phyloP scores from a whole-genome alignment of 176 grass and related monocot species.

The Oryza punctata region DNA sequence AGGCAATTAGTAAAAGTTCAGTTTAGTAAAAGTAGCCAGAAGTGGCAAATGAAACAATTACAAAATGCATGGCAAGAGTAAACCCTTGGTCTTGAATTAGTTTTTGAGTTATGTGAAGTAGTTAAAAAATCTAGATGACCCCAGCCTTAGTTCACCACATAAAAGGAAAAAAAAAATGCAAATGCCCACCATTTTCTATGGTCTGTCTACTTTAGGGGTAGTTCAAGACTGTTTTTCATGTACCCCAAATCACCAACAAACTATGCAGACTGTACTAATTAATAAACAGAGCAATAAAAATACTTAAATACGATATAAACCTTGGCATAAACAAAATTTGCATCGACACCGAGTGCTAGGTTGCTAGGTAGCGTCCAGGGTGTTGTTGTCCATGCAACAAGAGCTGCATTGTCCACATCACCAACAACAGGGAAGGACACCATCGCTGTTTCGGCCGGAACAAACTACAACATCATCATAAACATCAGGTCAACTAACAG shows the following conservation, averaged over 20 bases:
- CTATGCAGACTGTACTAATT: not conserved
- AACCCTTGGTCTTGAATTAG: not conserved
- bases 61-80: not conserved
- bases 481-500: not conserved
- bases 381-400: slow-evolving; percentile 95
- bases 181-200: no score
- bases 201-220: no score
- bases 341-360: slow-evolving; percentile 90
- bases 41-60: not conserved
- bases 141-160: not conserved
- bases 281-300: not conserved
- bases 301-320: slow-evolving; percentile 17
- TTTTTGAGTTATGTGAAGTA: not conserved
- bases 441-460: slow-evolving; percentile 72
- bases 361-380: slow-evolving; percentile 98
- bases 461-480: slow-evolving; percentile 63
- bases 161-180: no score
- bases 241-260: not conserved
- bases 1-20: not conserved
- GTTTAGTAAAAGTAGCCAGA: no score
- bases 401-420: slow-evolving; percentile 67
- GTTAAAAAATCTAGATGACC: no score
- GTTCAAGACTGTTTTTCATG: not conserved
- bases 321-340: slow-evolving; percentile 80
- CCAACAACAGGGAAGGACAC: slow-evolving; percentile 76